Conservation (phyloP, 2,329 filamentous ascomycete genomes). For the Fusarium fujikuroi region DNA sequence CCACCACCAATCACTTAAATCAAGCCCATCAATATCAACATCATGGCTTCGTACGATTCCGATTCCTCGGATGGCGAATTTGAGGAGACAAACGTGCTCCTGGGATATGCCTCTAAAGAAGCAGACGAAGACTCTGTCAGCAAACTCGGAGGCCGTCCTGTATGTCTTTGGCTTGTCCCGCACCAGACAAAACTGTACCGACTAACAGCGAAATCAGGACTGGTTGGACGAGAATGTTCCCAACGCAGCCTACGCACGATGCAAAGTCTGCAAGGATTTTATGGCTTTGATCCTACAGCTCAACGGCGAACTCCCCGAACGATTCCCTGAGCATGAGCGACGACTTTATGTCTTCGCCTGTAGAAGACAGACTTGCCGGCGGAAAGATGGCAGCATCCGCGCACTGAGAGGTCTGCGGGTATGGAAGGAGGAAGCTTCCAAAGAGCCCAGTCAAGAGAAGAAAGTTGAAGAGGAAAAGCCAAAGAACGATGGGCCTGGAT, state of each 20-base stretch:
- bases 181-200: not conserved
- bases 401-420: slow-evolving; percentile 76
- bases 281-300: slow-evolving; percentile 91
- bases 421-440: slow-evolving; percentile 52
- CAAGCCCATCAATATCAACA: slow-evolving; percentile 28
- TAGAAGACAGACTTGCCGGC: slow-evolving; percentile 78
- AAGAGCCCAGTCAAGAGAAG: slow-evolving; percentile 45
- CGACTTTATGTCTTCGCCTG: slow-evolving; percentile 90
- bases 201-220: slow-evolving; percentile 63
- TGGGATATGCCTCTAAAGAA: slow-evolving; percentile 89
- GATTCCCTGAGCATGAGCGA: slow-evolving; percentile 87
- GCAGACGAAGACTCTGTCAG: slow-evolving; percentile 84
- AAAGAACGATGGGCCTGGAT: slow-evolving; percentile 52
- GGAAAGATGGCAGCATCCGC: slow-evolving; percentile 84
- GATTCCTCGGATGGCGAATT: slow-evolving; percentile 80
- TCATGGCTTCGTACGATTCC: slow-evolving; percentile 84
- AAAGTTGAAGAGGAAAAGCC: slow-evolving; percentile 51
- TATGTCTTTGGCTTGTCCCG: slow-evolving; percentile 59
- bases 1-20: slow-evolving; percentile 48
- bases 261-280: slow-evolving; percentile 84
- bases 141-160: slow-evolving; percentile 86
- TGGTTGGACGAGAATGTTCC: slow-evolving; percentile 83
- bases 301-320: slow-evolving; percentile 87
- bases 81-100: slow-evolving; percentile 85
- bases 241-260: slow-evolving; percentile 81